These are phyloP conservation scores for Neospora caninum DNA, from an alignment of 169 alveolate genomes.

Conservation along the genomic window DNA sequence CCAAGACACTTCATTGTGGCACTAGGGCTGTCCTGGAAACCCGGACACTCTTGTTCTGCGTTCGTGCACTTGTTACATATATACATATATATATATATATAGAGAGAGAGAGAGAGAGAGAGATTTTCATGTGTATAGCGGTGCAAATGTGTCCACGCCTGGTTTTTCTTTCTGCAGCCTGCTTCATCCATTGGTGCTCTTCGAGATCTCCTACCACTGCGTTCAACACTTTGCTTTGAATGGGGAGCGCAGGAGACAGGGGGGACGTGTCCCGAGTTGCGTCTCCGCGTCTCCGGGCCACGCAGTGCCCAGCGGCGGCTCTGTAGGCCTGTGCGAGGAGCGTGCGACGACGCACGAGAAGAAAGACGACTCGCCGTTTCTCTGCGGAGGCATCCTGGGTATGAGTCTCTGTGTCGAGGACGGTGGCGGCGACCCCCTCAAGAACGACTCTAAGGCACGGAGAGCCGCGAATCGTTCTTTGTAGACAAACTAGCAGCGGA, in stretches of 20 bases:
- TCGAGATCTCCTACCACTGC: constrained; percentile 23
- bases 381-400: constrained; percentile 31
- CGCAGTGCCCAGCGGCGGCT: background rate
- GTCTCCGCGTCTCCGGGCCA: background rate
- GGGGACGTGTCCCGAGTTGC: background rate
- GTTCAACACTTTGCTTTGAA: background rate
- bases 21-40: too few species aligned
- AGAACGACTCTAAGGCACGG: too few species aligned
- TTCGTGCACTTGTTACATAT: background rate
- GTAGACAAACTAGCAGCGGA: too few species aligned
- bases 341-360: background rate
- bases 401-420: background rate
- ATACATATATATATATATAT: background rate
- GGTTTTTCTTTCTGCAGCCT: background rate
- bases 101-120: background rate
- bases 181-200: constrained; percentile 15
- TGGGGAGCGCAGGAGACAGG: background rate
- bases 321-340: background rate
- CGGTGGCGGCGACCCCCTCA: too few species aligned
- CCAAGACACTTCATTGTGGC: too few species aligned
- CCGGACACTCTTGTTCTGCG: too few species aligned
- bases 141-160: too few species aligned
- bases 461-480: too few species aligned
- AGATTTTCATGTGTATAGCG: too few species aligned
- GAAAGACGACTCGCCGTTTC: background rate